phyloP scores from a whole-genome alignment of 1,284 basidiomycete genomes.

The Sanguinoderma infundibulare region DNA sequence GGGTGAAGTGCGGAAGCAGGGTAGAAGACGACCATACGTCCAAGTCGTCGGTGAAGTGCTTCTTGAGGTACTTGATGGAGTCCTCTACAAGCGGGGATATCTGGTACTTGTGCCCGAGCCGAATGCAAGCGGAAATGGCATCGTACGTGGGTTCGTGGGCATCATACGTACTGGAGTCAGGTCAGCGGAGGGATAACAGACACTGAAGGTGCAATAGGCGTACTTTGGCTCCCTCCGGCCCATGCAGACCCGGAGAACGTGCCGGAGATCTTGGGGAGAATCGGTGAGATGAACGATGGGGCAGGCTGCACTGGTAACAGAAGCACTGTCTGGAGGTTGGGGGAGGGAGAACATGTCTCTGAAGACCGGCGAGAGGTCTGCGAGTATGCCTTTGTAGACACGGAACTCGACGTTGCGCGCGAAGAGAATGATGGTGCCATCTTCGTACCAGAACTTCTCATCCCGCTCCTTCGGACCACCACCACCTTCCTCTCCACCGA shows the following conservation, averaged over 20 bases:
- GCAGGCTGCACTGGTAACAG: not conserved
- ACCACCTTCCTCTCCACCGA: no score
- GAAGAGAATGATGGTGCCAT: constrained; percentile 15
- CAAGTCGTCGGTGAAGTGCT: no score
- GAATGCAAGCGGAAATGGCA: no score
- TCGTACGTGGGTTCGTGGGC: no score
- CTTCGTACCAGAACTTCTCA: constrained; percentile 16
- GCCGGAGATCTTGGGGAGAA: not conserved
- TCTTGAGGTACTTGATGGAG: no score
- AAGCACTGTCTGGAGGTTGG: not conserved
- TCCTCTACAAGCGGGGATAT: no score
- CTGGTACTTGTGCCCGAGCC: no score
- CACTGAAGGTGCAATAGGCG: no score
- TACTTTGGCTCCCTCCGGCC: not conserved
- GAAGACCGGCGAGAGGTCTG: constrained; percentile 15
- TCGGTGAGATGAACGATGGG: not conserved
- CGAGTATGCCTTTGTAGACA: constrained; percentile 12
- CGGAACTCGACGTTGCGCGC: constrained; percentile 13
- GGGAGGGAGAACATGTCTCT: constrained; percentile 13
- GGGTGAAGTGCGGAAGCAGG: not conserved
- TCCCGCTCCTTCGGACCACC: not conserved
- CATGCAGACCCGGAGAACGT: not conserved
- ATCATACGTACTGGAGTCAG: no score
- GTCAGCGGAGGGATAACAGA: not conserved
- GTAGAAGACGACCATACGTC: no score